Evolutionary conservation across 140 eudicot genomes (phyloP).

Genomic region (Eryngium alpinum): DNA sequence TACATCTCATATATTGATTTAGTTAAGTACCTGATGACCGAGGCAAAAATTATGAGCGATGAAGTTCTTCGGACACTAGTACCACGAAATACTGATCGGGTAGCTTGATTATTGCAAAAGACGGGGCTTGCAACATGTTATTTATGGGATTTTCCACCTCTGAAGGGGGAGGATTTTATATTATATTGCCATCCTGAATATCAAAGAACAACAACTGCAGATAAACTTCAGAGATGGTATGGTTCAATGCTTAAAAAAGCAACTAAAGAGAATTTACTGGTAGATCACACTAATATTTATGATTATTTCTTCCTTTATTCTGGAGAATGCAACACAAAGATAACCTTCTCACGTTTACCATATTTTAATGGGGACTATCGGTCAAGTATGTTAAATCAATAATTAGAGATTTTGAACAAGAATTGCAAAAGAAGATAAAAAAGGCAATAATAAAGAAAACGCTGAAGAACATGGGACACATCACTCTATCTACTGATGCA

Average conservation of each 20-base stretch:
- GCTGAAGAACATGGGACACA: slow-evolving; percentile 79
- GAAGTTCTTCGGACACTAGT: slow-evolving; percentile 90
- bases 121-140: slow-evolving; percentile 79
- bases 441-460: slow-evolving; percentile 49
- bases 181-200: slow-evolving; percentile 81
- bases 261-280: slow-evolving; percentile 47
- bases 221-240: slow-evolving; percentile 80
- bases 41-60: slow-evolving; percentile 45
- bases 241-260: slow-evolving; percentile 67
- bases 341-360: slow-evolving; percentile 84
- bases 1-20: slow-evolving; percentile 92
- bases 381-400: slow-evolving; percentile 58
- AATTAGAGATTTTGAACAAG: slow-evolving; percentile 41
- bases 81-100: slow-evolving; percentile 84
- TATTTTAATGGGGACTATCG: slow-evolving; percentile 88
- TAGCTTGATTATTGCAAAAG: slow-evolving; percentile 91
- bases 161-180: slow-evolving; percentile 80
- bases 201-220: slow-evolving; percentile 70
- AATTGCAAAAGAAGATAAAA: slow-evolving; percentile 32
- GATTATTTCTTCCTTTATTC: slow-evolving; percentile 53
- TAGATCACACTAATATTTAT: slow-evolving; percentile 54
- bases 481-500: slow-evolving; percentile 36
- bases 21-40: slow-evolving; percentile 77
- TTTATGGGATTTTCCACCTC: slow-evolving; percentile 94
- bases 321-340: slow-evolving; percentile 38